Conservation (phyloP, 192 early-diverging fungal genomes). For the Diversispora epigaea region DNA sequence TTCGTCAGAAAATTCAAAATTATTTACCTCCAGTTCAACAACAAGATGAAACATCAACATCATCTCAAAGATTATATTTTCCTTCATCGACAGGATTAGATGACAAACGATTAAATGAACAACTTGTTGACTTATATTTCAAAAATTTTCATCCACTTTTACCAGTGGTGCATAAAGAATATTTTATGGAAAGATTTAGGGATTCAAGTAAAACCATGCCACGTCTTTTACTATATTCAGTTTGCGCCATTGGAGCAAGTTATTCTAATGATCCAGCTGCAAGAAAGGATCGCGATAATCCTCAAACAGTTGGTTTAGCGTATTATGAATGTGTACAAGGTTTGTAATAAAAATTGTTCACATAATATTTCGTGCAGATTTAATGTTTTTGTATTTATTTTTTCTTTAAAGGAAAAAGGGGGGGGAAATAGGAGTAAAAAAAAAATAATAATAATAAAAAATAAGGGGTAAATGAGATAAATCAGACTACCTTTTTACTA, state of each 20-base stretch:
- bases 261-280: slow-evolving; percentile 3
- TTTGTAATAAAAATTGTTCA: background rate
- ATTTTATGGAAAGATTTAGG: slow-evolving; percentile 14
- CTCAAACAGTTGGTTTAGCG: slow-evolving; percentile 2
- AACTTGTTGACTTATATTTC: slow-evolving; percentile 13
- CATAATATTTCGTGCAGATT: background rate
- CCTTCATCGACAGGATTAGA: background rate
- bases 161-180: slow-evolving; percentile 17
- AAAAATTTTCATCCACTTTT: slow-evolving; percentile 23
- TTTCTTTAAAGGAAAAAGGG: background rate
- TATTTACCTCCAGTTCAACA: background rate
- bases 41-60: background rate
- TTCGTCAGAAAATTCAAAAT: slow-evolving; percentile 1
- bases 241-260: slow-evolving; percentile 28
- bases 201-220: slow-evolving; percentile 15
- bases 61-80: no score
- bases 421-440: background rate
- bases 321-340: slow-evolving; percentile 26
- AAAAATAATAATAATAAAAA: no score
- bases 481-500: no score
- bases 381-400: background rate
- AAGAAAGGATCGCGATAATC: background rate
- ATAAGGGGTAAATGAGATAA: no score
- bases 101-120: background rate
- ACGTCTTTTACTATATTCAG: background rate